These are phyloP conservation scores for Fusarium armeniacum DNA, from an alignment of 2,329 filamentous ascomycete species.

Conservation along the genomic window DNA sequence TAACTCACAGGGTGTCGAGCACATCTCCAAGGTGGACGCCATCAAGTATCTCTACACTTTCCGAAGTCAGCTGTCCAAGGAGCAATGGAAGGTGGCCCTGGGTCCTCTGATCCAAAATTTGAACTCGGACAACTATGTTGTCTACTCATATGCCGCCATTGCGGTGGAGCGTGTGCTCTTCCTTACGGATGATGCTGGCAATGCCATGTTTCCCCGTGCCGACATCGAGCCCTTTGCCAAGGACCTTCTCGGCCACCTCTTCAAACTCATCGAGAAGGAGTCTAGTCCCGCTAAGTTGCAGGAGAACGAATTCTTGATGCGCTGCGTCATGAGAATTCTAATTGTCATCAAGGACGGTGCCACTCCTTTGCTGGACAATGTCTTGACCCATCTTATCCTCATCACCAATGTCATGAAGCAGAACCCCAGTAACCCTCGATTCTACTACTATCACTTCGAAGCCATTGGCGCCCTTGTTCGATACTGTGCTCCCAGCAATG, in stretches of 20 bases:
- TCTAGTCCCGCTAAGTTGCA: conserved; percentile 91
- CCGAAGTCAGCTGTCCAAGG: conserved; percentile 91
- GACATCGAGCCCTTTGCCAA: conserved; percentile 87
- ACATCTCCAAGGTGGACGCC: conserved; percentile 94
- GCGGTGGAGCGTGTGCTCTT: conserved; percentile 94
- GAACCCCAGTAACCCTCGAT: conserved; percentile 96
- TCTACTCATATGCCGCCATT: conserved; percentile 97
- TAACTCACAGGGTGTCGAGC: conserved; percentile 75
- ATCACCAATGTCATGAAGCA: conserved; percentile 93
- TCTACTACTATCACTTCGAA: conserved; percentile 99
- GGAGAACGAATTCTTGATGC: conserved; percentile 99
- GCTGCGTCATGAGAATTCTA: conserved; percentile 96
- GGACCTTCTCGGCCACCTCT: conserved; percentile 89
- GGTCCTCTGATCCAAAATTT: conserved; percentile 92
- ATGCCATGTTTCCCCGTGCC: conserved; percentile 82
- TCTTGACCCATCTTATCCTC: conserved; percentile 86
- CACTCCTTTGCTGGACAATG: conserved; percentile 77
- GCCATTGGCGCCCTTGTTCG: conserved; percentile 87
- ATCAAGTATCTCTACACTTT: conserved; percentile 99
- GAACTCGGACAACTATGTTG: conserved; percentile 90
- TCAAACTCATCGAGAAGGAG: conserved; percentile 90
- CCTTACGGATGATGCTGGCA: conserved; percentile 80
- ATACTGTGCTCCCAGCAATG: conserved; percentile 74
- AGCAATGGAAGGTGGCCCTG: conserved; percentile 92
- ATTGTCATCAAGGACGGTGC: conserved; percentile 92